These are phyloP conservation scores for Solanum tarijense DNA, from an alignment of 257 asterid species.

Conservation along the genomic window DNA sequence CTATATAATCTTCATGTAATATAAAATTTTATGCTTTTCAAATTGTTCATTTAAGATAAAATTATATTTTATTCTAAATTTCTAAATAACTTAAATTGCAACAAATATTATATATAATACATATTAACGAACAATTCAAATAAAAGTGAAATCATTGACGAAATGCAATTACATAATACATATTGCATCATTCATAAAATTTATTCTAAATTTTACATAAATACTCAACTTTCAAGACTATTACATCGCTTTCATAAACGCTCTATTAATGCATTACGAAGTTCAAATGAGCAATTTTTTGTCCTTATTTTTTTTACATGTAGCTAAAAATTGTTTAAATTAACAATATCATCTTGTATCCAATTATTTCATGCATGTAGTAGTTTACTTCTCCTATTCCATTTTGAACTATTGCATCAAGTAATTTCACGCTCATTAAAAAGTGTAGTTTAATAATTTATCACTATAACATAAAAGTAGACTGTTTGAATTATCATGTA, in stretches of 20 bases:
- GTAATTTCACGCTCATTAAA: neutral
- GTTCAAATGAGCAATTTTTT: neutral
- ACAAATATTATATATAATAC: neutral
- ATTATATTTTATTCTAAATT: neutral
- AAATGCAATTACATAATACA: neutral
- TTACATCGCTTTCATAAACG: neutral
- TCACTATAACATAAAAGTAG: neutral
- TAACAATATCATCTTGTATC: neutral
- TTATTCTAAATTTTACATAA: neutral
- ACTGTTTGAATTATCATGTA: neutral
- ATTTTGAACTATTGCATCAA: neutral
- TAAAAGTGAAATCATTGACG: neutral
- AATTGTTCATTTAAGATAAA: neutral
- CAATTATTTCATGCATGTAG: neutral
- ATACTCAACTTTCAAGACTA: neutral
- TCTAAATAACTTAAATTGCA: neutral
- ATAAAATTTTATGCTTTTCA: neutral
- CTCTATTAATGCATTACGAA: neutral
- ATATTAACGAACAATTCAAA: neutral
- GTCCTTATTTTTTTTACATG: neutral
- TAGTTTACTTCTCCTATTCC: neutral
- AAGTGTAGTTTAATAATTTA: neutral
- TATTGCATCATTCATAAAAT: neutral
- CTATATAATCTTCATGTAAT: neutral
- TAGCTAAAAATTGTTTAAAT: neutral